Conservation (phyloP, 192 early-diverging fungal genomes). For the Backusella mclennaniae region DNA sequence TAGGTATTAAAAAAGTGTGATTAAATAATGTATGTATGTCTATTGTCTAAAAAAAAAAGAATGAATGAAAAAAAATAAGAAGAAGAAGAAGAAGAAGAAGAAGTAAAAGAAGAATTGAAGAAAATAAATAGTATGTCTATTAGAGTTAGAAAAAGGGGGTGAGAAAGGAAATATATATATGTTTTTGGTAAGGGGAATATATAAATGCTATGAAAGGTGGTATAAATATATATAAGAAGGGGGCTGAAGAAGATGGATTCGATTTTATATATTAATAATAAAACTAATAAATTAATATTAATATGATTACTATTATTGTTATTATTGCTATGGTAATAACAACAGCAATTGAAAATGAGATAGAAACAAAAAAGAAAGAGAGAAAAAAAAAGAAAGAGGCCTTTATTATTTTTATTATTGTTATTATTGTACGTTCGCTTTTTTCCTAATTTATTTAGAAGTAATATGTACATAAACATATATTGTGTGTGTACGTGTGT, state of each 20-base stretch:
- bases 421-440: background rate
- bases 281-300: background rate
- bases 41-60: background rate
- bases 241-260: background rate
- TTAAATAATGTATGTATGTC: background rate
- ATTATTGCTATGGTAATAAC: background rate
- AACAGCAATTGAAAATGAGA: background rate
- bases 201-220: background rate
- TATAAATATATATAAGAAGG: constrained; percentile 9
- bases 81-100: background rate
- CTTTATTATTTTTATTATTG: background rate
- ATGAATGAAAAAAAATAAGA: background rate
- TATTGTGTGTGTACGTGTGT: background rate
- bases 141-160: background rate
- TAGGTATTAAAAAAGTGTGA: constrained; percentile 5
- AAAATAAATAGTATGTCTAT: background rate
- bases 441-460: background rate
- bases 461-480: background rate
- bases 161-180: background rate
- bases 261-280: constrained; percentile 4
- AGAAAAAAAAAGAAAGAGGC: background rate
- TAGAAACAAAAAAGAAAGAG: background rate
- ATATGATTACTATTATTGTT: background rate
- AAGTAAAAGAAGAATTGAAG: background rate
- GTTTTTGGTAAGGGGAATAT: background rate